Percentiles rank a stretch among this genome's conserved stretches.
Conservation (phyloP, 768 basidiomycete genomes). For the Candolleomyces eurysporus region DNA sequence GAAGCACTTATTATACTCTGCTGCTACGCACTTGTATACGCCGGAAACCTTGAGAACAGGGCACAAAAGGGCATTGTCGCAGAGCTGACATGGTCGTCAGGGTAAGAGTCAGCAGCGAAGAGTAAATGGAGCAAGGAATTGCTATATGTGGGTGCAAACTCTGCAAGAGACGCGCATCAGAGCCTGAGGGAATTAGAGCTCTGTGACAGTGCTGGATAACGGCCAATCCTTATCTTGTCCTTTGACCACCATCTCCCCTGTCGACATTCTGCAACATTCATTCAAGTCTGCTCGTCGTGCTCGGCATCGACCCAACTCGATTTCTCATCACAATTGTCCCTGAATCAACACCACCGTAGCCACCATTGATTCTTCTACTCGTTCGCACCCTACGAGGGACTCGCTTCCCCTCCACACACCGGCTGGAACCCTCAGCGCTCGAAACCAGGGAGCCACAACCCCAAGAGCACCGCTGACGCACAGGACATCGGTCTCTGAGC, state of each 20-base stretch:
- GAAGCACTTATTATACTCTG: no score
- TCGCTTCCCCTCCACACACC: conserved; percentile 30
- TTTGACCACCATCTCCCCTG: conserved; percentile 15
- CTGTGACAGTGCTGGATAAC: neutral
- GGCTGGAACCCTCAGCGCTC: conserved; percentile 1
- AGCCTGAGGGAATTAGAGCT: conserved; percentile 5
- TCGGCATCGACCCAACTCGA: conserved; percentile 7
- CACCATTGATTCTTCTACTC: conserved; percentile 70
- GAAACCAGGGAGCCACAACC: neutral
- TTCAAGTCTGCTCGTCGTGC: conserved; percentile 11
- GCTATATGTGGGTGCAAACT: conserved; percentile 18
- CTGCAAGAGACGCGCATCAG: conserved; percentile 12
- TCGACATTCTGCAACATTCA: conserved; percentile 12
- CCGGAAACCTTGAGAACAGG: no score
- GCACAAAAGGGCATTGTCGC: neutral
- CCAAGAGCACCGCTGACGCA: conserved; percentile 23
- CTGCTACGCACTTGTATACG: no score
- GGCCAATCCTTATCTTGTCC: conserved; percentile 5
- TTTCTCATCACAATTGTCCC: conserved; percentile 24
- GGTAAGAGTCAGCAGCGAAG: neutral
- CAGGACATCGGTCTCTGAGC: conserved; percentile 16
- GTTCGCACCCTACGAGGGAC: conserved; percentile 57
- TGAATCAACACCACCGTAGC: conserved; percentile 24
- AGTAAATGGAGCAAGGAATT: conserved; percentile 8
- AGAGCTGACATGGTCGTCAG: neutral